Percentiles rank a stretch among this genome's conserved stretches.
These are phyloP conservation scores for Ramularia endophylla DNA, from an alignment of 2,329 filamentous ascomycete genomes.

Conservation along the genomic window DNA sequence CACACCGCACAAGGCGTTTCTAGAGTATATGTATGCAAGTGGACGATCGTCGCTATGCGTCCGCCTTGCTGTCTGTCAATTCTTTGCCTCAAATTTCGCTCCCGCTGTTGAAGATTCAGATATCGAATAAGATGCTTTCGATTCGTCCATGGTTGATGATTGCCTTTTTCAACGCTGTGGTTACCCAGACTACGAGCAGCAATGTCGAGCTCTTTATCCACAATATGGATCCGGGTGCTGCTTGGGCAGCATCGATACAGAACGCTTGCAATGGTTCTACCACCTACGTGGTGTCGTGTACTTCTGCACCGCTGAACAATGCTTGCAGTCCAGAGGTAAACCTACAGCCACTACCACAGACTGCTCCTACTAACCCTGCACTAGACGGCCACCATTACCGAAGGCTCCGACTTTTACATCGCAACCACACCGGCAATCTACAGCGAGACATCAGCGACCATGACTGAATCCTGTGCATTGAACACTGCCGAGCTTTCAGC, in stretches of 20 bases:
- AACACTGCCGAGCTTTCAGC: slow-evolving; percentile 12
- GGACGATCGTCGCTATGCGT: too few species aligned
- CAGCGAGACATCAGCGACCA: slow-evolving; percentile 19
- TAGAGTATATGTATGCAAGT: too few species aligned
- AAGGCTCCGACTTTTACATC: slow-evolving; percentile 18
- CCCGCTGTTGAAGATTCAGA: too few species aligned
- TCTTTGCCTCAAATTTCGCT: too few species aligned
- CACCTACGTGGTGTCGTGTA: slow-evolving; percentile 20
- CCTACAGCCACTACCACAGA: slow-evolving; percentile 21
- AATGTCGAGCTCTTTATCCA: slow-evolving; percentile 20
- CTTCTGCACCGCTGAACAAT: slow-evolving; percentile 14
- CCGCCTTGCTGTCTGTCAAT: too few species aligned
- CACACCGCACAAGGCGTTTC: too few species aligned
- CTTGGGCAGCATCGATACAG: slow-evolving; percentile 21
- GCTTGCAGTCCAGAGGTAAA: slow-evolving; percentile 15
- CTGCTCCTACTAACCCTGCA: slow-evolving; percentile 9
- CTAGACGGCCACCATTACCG: slow-evolving; percentile 21
- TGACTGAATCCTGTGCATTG: slow-evolving; percentile 19
- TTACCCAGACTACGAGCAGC: not conserved
- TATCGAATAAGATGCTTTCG: too few species aligned
- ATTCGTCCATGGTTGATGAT: not conserved
- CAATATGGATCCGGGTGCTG: slow-evolving; percentile 19
- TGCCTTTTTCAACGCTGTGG: not conserved
- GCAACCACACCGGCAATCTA: slow-evolving; percentile 20
- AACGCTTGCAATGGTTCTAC: slow-evolving; percentile 20